Evolutionary conservation across 768 basidiomycete genomes (phyloP).

Genomic region (Daedalea quercina): DNA sequence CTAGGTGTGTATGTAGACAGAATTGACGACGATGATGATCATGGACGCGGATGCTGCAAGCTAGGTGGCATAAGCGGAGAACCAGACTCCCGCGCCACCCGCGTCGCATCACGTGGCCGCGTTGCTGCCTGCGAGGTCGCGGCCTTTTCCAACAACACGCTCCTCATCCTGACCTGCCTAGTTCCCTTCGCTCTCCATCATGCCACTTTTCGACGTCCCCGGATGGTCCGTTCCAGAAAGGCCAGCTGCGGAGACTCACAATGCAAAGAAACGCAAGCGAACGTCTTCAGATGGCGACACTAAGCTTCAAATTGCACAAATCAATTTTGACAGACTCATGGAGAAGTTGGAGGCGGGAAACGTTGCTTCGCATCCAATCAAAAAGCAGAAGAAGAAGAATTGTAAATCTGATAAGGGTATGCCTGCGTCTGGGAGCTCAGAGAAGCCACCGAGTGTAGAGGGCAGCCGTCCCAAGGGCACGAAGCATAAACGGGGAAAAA

Average conservation of each 20-base stretch:
- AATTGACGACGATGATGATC: no score
- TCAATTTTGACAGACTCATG: slow-evolving; percentile 31
- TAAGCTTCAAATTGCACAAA: slow-evolving; percentile 18
- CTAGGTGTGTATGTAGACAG: no score
- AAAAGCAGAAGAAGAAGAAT: slow-evolving; percentile 13
- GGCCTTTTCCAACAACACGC: not conserved
- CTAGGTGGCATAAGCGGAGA: no score
- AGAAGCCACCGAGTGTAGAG: not conserved
- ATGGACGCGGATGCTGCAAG: no score
- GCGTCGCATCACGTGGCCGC: not conserved
- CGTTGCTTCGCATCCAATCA: not conserved
- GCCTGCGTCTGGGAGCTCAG: not conserved
- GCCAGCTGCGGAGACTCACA: slow-evolving; percentile 8
- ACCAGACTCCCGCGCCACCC: not conserved
- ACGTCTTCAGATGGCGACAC: slow-evolving; percentile 9
- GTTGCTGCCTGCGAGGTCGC: slow-evolving; percentile 5
- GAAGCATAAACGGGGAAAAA: not conserved
- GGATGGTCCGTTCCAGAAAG: slow-evolving; percentile 26
- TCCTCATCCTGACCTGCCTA: not conserved
- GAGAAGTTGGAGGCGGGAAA: slow-evolving; percentile 20
- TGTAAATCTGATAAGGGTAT: not conserved
- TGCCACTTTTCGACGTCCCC: slow-evolving; percentile 30
- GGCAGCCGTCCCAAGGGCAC: not conserved
- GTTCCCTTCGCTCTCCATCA: slow-evolving; percentile 3
- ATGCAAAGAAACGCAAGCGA: slow-evolving; percentile 25